phyloP scores from a whole-genome alignment of 2,329 filamentous ascomycete species.

The Apiospora sp. region DNA sequence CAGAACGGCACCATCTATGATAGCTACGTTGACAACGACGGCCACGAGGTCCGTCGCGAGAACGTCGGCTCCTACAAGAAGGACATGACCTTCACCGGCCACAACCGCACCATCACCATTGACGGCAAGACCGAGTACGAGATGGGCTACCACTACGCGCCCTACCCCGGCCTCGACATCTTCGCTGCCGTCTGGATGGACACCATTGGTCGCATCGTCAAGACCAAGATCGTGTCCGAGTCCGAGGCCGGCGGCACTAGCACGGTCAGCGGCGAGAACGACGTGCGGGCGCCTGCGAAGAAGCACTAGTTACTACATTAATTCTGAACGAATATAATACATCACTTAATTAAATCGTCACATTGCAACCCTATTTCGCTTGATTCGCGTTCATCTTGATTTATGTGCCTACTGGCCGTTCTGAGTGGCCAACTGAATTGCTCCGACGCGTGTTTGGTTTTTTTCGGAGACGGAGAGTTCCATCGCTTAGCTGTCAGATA shows the following conservation, averaged over 20 bases:
- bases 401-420: not conserved
- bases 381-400: not conserved
- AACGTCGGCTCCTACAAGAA: constrained; percentile 58
- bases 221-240: constrained; percentile 61
- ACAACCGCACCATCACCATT: constrained; percentile 53
- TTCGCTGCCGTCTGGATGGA: constrained; percentile 58
- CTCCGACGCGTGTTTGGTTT: not conserved
- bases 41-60: constrained; percentile 50
- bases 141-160: constrained; percentile 61
- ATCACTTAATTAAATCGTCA: constrained; percentile 10
- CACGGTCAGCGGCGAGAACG: constrained; percentile 54
- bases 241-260: constrained; percentile 59
- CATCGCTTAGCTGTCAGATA: constrained; percentile 12
- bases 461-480: not conserved
- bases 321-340: constrained; percentile 2
- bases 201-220: constrained; percentile 54
- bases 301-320: not conserved
- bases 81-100: constrained; percentile 64
- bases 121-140: constrained; percentile 57
- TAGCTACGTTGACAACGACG: constrained; percentile 61
- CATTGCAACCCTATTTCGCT: not conserved
- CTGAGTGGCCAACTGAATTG: no score
- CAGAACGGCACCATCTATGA: constrained; percentile 63
- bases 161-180: constrained; percentile 56
- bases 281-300: not conserved